A percentile compares a stretch with the other conserved stretches of the same genome.
These are phyloP conservation scores for Euphorbia pulcherrima DNA, from an alignment of 345 rosid genomes.

Conservation along the genomic window DNA sequence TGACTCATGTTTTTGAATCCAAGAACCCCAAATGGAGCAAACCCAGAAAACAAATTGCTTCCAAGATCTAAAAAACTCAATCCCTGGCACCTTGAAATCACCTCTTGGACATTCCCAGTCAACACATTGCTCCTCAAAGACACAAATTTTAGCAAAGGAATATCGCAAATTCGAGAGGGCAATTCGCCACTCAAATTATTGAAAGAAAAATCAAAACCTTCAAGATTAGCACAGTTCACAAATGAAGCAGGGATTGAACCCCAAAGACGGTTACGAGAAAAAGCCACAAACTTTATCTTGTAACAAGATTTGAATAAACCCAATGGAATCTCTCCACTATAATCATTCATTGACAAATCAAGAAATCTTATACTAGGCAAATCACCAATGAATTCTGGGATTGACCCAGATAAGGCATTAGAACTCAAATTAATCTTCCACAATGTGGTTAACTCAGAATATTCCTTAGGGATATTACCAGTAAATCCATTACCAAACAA, in stretches of 20 bases:
- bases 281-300: constrained; percentile 72
- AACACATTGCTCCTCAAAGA: constrained; percentile 63
- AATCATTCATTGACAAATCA: constrained; percentile 79
- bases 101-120: constrained; percentile 56
- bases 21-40: constrained; percentile 64
- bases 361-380: constrained; percentile 78
- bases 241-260: constrained; percentile 71
- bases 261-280: constrained; percentile 65
- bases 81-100: constrained; percentile 51
- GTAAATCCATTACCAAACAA: constrained; percentile 81
- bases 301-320: constrained; percentile 63
- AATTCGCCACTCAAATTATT: constrained; percentile 63
- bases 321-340: constrained; percentile 57
- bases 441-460: constrained; percentile 53
- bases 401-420: constrained; percentile 78
- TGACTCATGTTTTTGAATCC: constrained; percentile 50
- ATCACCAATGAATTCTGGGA: constrained; percentile 82
- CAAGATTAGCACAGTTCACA: constrained; percentile 58
- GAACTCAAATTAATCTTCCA: constrained; percentile 95
- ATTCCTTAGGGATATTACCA: constrained; percentile 75
- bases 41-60: constrained; percentile 62
- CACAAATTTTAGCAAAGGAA: constrained; percentile 52
- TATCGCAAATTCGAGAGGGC: constrained; percentile 58
- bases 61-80: constrained; percentile 65
- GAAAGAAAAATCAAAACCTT: constrained; percentile 82